Base-by-base conservation (phyloP, 2,329 filamentous ascomycete species). In the Trematosphaeria pertusa region DNA sequence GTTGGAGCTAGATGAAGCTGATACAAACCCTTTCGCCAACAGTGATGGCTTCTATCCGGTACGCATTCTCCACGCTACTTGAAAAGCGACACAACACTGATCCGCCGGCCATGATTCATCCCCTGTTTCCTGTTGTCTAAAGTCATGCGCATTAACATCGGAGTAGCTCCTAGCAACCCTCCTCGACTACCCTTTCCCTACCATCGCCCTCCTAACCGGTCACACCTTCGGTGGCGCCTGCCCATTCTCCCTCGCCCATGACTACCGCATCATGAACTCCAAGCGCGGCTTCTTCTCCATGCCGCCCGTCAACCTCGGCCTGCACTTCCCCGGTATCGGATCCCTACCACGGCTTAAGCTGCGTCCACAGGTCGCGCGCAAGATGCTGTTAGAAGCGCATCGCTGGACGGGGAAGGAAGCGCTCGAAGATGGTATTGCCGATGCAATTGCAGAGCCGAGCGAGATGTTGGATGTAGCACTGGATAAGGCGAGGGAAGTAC, bases 321-420 rank as follows among this genome's bases (percentile, higher is more conserved):
- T 83, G 20, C 78, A 82, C 52, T 83, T 83, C 48, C 77, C 78
- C 11, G 81, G 80, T 8, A 82, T 83, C 37, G 80, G 80, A 3
- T 68, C 73, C 3, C 69, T 83, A 5, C 78, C 78, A 2, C 72
- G 79, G 1, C 67, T 81, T 6, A 83, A 83, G 56, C 71, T 83
- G 2, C 71, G 64, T 0, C 78, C 79, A 8, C 71, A 75, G 35
- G 64, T 82, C n/a, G 79, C 80, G 11, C 66, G 79, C 4, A 81
- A 80, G 57, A 82, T 83, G 79, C 62, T 83, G 21, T 70, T 82
- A 3, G 80, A 83, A 58, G 81, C 79, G 14, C 77, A 83, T 46
- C 71, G 65, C 30, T 83, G 78, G 79, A 83, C 80, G 0, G 79
- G 77, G 0, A 70, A 75, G 49, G 73, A 79, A 48, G 80, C 80